phyloP scores from a whole-genome alignment of 495 filamentous ascomycete species.

The Trichoderma gamsii region DNA sequence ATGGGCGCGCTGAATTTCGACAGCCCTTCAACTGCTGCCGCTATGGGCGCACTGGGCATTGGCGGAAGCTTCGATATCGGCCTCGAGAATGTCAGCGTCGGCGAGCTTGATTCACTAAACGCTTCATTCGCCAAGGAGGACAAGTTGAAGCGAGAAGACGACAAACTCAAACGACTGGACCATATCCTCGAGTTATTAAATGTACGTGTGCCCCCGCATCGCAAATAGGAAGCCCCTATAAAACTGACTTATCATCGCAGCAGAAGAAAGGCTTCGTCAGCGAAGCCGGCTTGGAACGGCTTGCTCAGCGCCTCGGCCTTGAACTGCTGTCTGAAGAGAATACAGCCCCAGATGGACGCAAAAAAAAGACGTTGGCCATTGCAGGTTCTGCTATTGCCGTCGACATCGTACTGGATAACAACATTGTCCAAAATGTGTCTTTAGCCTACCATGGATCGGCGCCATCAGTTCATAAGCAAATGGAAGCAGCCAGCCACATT shows the following conservation, averaged over 20 bases:
- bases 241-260: slow-evolving; percentile 20
- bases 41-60: slow-evolving; percentile 41
- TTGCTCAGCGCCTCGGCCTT: slow-evolving; percentile 63
- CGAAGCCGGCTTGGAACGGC: slow-evolving; percentile 71
- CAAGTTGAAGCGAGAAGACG: slow-evolving; percentile 48
- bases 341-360: slow-evolving; percentile 32
- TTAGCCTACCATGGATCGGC: slow-evolving; percentile 42
- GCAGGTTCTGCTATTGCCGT: slow-evolving; percentile 59
- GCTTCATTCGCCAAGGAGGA: slow-evolving; percentile 46
- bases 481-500: slow-evolving; percentile 45
- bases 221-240: slow-evolving; percentile 4
- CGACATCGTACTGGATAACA: slow-evolving; percentile 46
- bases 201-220: slow-evolving; percentile 19
- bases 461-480: slow-evolving; percentile 44
- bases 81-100: slow-evolving; percentile 33
- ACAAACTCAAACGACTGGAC: slow-evolving; percentile 49
- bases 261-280: slow-evolving; percentile 56
- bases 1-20: slow-evolving; percentile 43
- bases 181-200: slow-evolving; percentile 40
- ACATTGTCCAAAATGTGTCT: slow-evolving; percentile 44
- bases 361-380: slow-evolving; percentile 56
- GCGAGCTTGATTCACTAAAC: slow-evolving; percentile 27
- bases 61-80: slow-evolving; percentile 31
- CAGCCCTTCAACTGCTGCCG: slow-evolving; percentile 46
- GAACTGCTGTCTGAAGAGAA: slow-evolving; percentile 66